phyloP scores from a whole-genome alignment of 2,329 filamentous ascomycete genomes.

The Fusarium tuaranense region DNA sequence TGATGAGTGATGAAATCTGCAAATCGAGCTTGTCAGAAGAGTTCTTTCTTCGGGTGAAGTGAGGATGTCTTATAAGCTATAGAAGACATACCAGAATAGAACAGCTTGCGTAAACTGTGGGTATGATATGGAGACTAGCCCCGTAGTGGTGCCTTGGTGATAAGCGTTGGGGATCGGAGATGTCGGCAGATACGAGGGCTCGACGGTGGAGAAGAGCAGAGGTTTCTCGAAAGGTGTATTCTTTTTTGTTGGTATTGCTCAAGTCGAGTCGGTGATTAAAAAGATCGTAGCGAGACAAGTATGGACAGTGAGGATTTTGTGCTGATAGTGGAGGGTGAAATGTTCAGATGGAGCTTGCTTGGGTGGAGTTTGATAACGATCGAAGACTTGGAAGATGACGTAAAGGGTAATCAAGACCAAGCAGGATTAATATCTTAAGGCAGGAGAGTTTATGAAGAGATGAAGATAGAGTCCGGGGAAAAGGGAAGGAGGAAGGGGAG shows the following conservation, averaged over 20 bases:
- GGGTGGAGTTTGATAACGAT: conserved; percentile 19
- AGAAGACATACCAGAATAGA: conserved; percentile 35
- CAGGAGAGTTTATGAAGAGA: conserved; percentile 9
- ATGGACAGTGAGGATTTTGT: not conserved
- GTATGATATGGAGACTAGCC: conserved; percentile 36
- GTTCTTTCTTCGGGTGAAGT: not conserved
- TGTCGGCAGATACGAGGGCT: conserved; percentile 10
- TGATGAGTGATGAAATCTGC: conserved; percentile 28
- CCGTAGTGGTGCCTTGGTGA: conserved; percentile 25
- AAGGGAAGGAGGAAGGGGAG: conserved; percentile 16
- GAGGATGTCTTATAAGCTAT: conserved; percentile 27
- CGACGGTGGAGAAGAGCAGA: conserved; percentile 17
- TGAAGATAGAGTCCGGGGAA: conserved; percentile 24
- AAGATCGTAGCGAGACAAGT: not conserved
- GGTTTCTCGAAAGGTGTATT: not conserved
- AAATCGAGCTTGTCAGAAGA: conserved; percentile 14
- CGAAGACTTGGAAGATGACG: conserved; percentile 4
- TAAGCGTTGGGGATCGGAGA: conserved; percentile 17
- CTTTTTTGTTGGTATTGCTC: not conserved
- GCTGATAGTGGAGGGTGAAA: not conserved
- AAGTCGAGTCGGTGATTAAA: conserved; percentile 7
- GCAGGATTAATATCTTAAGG: conserved; percentile 1
- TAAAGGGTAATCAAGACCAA: not conserved
- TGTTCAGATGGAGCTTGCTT: not conserved
- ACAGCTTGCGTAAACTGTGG: conserved; percentile 44